Percentiles rank a stretch among this genome's conserved stretches.
These are phyloP conservation scores for Trichoderma sp. DNA, from an alignment of 2,329 filamentous ascomycete genomes.

Conservation along the genomic window DNA sequence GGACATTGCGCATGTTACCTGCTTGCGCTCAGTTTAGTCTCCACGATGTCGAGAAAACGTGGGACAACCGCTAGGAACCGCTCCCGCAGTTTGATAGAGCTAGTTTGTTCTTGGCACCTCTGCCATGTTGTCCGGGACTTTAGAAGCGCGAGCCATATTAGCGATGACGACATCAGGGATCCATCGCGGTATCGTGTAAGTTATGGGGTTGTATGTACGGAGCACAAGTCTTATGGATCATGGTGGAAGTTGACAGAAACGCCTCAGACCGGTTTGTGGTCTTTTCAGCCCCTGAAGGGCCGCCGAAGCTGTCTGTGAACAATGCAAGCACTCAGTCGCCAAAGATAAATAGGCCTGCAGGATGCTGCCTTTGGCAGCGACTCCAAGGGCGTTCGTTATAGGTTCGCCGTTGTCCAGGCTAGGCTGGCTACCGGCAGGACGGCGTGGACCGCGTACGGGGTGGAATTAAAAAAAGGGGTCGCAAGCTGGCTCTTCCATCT, in stretches of 20 bases:
- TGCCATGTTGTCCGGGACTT: neutral
- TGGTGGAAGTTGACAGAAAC: neutral
- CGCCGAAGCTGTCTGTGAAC: neutral
- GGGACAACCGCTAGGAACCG: neutral
- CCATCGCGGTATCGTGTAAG: neutral
- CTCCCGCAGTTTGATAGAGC: neutral
- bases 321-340: neutral
- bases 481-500: neutral
- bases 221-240: neutral
- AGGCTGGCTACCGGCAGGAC: neutral
- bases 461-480: neutral
- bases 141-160: neutral
- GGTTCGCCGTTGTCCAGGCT: no score
- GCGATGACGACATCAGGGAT: constrained; percentile 15
- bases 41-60: neutral
- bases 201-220: neutral
- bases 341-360: neutral
- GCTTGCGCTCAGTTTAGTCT: neutral
- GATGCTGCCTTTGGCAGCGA: neutral
- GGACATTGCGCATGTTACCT: neutral
- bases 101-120: neutral
- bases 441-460: neutral
- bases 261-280: neutral
- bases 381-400: neutral
- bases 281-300: neutral